phyloP scores from a whole-genome alignment of 768 basidiomycete species.

The Lentinula edodes region DNA sequence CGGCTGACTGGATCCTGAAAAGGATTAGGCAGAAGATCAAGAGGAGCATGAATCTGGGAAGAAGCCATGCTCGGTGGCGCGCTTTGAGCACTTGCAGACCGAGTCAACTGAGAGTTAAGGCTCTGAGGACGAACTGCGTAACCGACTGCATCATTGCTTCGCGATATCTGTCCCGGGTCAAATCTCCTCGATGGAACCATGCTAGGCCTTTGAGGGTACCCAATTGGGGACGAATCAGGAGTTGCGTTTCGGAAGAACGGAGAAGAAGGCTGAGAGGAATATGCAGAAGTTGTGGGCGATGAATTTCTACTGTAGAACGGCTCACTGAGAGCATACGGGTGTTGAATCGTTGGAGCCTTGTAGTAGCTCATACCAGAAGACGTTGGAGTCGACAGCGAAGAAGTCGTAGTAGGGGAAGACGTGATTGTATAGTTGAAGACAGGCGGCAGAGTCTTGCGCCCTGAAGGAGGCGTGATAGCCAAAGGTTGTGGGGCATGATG shows the following conservation, averaged over 20 bases:
- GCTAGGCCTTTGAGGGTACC: neutral
- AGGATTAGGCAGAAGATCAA: constrained; percentile 12
- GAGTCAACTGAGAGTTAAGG: neutral
- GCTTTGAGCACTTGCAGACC: neutral
- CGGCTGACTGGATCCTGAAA: constrained; percentile 18
- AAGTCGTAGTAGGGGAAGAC: neutral
- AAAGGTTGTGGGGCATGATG: neutral
- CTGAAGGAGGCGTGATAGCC: neutral
- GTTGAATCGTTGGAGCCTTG: neutral
- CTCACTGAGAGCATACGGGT: neutral
- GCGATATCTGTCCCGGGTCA: neutral
- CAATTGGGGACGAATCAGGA: neutral
- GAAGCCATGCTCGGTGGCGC: neutral
- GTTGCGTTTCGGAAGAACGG: neutral
- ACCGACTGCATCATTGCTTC: neutral
- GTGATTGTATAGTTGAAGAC: neutral
- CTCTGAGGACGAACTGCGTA: neutral
- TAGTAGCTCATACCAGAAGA: neutral
- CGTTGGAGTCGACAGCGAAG: neutral
- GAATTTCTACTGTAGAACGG: neutral
- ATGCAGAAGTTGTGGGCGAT: neutral
- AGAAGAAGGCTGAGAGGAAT: neutral
- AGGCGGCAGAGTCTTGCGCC: neutral
- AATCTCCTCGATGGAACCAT: neutral
- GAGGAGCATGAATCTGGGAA: neutral